Conservation (phyloP, 1,284 basidiomycete genomes). For the Tylopilus orsonianus region DNA sequence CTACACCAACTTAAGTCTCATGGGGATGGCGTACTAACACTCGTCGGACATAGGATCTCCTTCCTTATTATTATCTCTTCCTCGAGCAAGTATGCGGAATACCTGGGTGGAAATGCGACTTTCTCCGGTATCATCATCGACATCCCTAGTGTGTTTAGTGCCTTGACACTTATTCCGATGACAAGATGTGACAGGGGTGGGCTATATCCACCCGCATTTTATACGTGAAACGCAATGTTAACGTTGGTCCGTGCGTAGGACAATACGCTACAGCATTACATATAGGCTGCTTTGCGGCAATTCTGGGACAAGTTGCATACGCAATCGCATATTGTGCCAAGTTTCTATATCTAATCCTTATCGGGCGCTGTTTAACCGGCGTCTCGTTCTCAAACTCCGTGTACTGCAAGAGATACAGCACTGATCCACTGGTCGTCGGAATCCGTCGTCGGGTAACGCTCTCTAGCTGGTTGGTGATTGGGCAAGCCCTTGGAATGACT, state of each 20-base stretch:
- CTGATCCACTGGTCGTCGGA: slow-evolving; percentile 66
- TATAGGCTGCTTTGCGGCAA: slow-evolving; percentile 41
- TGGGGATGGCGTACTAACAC: neutral
- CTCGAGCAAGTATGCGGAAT: slow-evolving; percentile 58
- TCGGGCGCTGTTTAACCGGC: slow-evolving; percentile 47
- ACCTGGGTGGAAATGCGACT: slow-evolving; percentile 61
- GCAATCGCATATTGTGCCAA: slow-evolving; percentile 46
- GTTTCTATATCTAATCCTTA: slow-evolving; percentile 49
- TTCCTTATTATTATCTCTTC: slow-evolving; percentile 73
- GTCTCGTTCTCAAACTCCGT: slow-evolving; percentile 47
- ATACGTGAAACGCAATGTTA: neutral
- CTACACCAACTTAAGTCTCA: neutral
- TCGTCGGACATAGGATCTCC: slow-evolving; percentile 34
- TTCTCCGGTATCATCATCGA: slow-evolving; percentile 72
- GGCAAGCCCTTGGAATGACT: slow-evolving; percentile 64
- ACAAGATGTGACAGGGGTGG: slow-evolving; percentile 56
- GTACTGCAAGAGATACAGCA: slow-evolving; percentile 62
- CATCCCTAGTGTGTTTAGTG: slow-evolving; percentile 45
- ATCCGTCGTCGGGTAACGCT: slow-evolving; percentile 62
- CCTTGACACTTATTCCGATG: slow-evolving; percentile 55
- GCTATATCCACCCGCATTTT: slow-evolving; percentile 3
- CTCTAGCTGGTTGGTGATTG: slow-evolving; percentile 61
- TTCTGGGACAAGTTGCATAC: slow-evolving; percentile 46
- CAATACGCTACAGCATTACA: slow-evolving; percentile 49
- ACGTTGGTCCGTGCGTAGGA: slow-evolving; percentile 38